Evolutionary conservation across 805 yeast genomes (phyloP).

Genomic region (Kodamaea hsintzibuensis): DNA sequence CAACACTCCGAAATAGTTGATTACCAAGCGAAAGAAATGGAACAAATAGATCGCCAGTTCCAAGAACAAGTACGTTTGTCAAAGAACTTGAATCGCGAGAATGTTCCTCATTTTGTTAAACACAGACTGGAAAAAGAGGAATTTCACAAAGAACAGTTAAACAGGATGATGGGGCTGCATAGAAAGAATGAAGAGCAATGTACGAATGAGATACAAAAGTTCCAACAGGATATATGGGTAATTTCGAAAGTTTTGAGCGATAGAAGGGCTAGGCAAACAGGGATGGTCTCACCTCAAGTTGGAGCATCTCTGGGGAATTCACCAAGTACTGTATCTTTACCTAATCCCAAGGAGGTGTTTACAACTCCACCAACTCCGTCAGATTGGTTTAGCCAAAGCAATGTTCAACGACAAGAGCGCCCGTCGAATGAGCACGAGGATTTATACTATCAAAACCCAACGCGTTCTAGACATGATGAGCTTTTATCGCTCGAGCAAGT

Average conservation of each 20-base stretch:
- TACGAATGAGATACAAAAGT: background rate
- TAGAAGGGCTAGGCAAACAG: background rate
- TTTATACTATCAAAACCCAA: background rate
- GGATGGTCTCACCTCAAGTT: background rate
- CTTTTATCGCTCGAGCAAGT: background rate
- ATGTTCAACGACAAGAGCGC: background rate
- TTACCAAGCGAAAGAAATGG: background rate
- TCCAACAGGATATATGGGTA: background rate
- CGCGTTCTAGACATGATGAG: background rate
- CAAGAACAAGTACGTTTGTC: background rate
- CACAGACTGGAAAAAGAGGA: background rate
- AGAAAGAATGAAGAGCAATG: background rate
- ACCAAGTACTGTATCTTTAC: background rate
- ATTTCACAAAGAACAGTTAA: background rate
- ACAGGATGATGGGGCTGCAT: background rate
- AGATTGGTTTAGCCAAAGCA: background rate
- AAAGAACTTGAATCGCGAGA: background rate
- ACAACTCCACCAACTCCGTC: background rate
- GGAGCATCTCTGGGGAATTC: background rate
- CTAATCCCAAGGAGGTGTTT: background rate
- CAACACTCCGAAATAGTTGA: background rate
- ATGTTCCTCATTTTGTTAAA: background rate
- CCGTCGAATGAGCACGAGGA: background rate
- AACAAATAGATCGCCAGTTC: conserved; percentile 1
- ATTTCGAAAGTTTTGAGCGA: background rate